These are phyloP conservation scores for Carex scoparia DNA, from an alignment of 176 grass and related monocot genomes.

Conservation along the genomic window DNA sequence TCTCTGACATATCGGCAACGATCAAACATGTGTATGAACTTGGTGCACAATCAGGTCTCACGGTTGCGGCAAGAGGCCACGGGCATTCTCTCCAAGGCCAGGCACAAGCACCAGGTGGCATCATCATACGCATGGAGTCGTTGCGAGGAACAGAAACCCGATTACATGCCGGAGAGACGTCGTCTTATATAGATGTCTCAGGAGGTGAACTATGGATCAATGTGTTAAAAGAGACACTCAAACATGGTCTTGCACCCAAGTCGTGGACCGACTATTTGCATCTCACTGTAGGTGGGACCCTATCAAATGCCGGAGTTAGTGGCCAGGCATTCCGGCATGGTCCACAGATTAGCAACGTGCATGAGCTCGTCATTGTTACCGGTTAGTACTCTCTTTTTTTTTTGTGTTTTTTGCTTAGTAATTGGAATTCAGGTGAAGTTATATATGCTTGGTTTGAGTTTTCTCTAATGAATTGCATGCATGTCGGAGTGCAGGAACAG, in stretches of 20 bases:
- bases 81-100: constrained; percentile 84
- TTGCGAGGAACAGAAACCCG: constrained; percentile 16
- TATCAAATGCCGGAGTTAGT: constrained; percentile 83
- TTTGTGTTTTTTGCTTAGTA: background rate
- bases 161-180: constrained; percentile 24
- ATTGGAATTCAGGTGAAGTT: constrained; percentile 2
- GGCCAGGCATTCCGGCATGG: constrained; percentile 87
- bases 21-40: constrained; percentile 45
- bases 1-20: constrained; percentile 47
- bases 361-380: constrained; percentile 84
- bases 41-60: constrained; percentile 43
- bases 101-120: constrained; percentile 62
- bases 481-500: constrained; percentile 60
- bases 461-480: background rate
- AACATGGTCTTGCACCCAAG: constrained; percentile 65
- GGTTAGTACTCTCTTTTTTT: constrained; percentile 28
- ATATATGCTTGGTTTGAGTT: constrained; percentile 4
- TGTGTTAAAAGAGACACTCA: constrained; percentile 68
- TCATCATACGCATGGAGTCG: constrained; percentile 69
- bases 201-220: constrained; percentile 89
- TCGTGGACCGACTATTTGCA: constrained; percentile 96
- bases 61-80: constrained; percentile 66
- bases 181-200: constrained; percentile 47
- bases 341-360: constrained; percentile 90
- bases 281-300: constrained; percentile 72